A percentile compares a stretch with the other conserved stretches of the same genome.
phyloP scores from a whole-genome alignment of 2,329 filamentous ascomycete species.

The Ascochyta fabae region DNA sequence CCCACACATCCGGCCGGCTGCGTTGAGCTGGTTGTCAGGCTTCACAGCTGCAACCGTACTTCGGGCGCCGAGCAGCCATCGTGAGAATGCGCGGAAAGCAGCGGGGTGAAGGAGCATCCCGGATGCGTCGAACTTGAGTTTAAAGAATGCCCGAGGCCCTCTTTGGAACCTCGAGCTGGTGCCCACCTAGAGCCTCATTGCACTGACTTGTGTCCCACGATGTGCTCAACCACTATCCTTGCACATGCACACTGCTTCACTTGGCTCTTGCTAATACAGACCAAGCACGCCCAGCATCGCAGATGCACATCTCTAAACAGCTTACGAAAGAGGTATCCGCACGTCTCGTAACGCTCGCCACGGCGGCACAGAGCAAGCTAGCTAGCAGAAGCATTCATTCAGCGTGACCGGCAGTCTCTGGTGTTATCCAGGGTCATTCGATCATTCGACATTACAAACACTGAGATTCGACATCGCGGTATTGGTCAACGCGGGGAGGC shows the following conservation, averaged over 20 bases:
- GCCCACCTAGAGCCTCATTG: constrained; percentile 16
- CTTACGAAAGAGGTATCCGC: constrained; percentile 37
- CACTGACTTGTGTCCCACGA: constrained; percentile 11
- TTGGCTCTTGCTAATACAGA: constrained; percentile 23
- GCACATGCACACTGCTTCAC: constrained; percentile 26
- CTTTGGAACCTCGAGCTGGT: constrained; percentile 5
- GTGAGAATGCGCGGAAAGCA: constrained; percentile 33
- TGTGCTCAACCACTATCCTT: constrained; percentile 24
- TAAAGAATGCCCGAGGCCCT: constrained; percentile 23
- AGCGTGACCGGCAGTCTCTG: constrained; percentile 21
- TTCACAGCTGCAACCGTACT: constrained; percentile 32
- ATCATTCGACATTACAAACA: constrained; percentile 38
- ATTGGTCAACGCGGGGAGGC: constrained; percentile 32
- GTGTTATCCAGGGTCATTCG: constrained; percentile 23
- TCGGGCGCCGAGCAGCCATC: constrained; percentile 32
- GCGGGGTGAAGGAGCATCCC: constrained; percentile 24
- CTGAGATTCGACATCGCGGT: constrained; percentile 17
- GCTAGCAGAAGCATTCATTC: constrained; percentile 26
- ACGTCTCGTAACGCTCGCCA: constrained; percentile 32
- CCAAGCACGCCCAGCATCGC: constrained; percentile 25
- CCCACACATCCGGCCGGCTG: constrained; percentile 45
- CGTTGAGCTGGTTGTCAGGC: constrained; percentile 22
- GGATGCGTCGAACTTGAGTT: constrained; percentile 21
- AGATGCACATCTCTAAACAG: constrained; percentile 23
- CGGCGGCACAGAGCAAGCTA: constrained; percentile 13